Conservation (phyloP, 78 protist genomes). For the Bigelowiella natans region DNA sequence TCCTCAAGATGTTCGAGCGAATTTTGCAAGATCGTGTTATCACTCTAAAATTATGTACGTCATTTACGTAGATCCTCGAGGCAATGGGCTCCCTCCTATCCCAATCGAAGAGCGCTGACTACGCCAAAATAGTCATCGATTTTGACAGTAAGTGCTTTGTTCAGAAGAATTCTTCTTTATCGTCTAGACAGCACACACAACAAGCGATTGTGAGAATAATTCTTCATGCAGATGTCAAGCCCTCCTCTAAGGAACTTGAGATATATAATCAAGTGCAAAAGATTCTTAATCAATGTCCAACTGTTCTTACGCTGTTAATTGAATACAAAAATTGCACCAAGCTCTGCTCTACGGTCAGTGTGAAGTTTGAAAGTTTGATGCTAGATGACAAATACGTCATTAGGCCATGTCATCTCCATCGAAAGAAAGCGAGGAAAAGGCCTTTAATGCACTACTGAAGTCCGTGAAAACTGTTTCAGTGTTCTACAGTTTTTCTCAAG, state of each 20-base stretch:
- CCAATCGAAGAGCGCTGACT: not conserved
- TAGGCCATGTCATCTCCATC: not conserved
- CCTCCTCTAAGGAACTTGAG: not conserved
- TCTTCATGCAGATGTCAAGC: not conserved
- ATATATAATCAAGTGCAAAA: not conserved
- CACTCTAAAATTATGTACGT: too few relatives aligned
- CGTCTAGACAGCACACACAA: too few relatives aligned
- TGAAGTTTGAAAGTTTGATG: not conserved
- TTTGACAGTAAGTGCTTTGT: not conserved
- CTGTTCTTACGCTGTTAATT: not conserved
- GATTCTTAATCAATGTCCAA: not conserved
- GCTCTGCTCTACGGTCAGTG: not conserved
- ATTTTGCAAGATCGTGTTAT: too few relatives aligned
- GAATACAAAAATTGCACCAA: not conserved
- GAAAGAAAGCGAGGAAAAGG: not conserved
- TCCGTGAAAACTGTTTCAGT: not conserved
- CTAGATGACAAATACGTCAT: not conserved
- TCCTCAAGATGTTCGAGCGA: too few relatives aligned
- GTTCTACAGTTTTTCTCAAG: not conserved
- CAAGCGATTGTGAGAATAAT: too few relatives aligned
- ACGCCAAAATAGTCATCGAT: not conserved
- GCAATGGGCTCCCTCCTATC: not conserved
- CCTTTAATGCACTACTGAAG: not conserved
- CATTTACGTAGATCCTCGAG: too few relatives aligned
- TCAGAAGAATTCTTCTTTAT: too few relatives aligned